phyloP scores from a whole-genome alignment of 2,329 filamentous ascomycete species.

The Leptodontidium sp. region DNA sequence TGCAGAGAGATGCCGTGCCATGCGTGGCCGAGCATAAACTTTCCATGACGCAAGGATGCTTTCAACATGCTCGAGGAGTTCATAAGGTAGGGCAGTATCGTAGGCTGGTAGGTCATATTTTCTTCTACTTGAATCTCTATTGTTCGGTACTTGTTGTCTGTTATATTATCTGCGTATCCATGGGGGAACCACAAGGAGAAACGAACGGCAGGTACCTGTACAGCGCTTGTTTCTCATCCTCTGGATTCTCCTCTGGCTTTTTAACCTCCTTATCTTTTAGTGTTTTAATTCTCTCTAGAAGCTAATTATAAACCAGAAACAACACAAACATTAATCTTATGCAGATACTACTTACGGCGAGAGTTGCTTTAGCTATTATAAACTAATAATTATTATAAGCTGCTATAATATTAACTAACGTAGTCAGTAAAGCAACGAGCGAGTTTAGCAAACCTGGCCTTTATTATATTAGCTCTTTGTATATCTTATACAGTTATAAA shows the following conservation, averaged over 20 bases:
- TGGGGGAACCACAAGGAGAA: too few species aligned
- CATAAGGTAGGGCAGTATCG: too few species aligned
- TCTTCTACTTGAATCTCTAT: too few species aligned
- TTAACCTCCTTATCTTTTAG: neutral
- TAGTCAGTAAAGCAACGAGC: slow-evolving; percentile 20
- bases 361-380: slow-evolving; percentile 15
- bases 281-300: slow-evolving; percentile 18
- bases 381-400: slow-evolving; percentile 20
- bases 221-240: neutral
- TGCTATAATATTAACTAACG: slow-evolving; percentile 18
- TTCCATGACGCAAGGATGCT: too few species aligned
- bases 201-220: too few species aligned
- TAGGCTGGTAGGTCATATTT: too few species aligned
- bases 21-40: too few species aligned
- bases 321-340: slow-evolving; percentile 14
- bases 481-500: slow-evolving; percentile 10
- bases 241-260: too few species aligned
- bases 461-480: slow-evolving; percentile 20
- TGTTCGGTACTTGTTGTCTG: too few species aligned
- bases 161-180: too few species aligned
- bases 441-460: slow-evolving; percentile 18
- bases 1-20: too few species aligned
- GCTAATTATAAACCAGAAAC: slow-evolving; percentile 18
- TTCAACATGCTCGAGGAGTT: too few species aligned
- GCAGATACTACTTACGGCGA: slow-evolving; percentile 8